Evolutionary conservation across 202 grass and related monocot species (phyloP).

Genomic region (Carex arenaria): DNA sequence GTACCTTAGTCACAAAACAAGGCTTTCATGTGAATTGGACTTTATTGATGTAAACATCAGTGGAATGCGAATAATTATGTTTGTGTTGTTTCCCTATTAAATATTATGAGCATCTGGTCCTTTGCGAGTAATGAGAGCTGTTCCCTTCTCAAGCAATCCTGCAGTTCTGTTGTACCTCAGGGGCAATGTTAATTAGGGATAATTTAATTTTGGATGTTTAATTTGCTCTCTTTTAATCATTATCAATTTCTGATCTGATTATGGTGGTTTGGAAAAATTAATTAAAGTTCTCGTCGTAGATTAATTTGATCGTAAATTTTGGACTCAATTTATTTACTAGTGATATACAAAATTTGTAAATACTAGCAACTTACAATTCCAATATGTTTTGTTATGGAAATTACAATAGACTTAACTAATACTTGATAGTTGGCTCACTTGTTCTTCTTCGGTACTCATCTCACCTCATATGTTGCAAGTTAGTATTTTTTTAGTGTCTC

Average conservation of each 20-base stretch:
- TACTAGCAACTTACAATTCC: too few species aligned
- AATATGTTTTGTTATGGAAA: too few species aligned
- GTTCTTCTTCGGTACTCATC: too few species aligned
- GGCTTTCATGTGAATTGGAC: neutral
- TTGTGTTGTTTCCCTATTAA: neutral
- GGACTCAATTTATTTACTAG: neutral
- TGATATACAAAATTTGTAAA: too few species aligned
- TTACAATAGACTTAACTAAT: too few species aligned
- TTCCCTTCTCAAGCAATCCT: conserved; percentile 20
- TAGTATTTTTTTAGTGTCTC: too few species aligned
- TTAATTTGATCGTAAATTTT: too few species aligned
- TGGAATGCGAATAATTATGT: conserved; percentile 20
- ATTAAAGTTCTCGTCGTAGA: neutral
- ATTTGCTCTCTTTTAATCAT: neutral
- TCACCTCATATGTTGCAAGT: too few species aligned
- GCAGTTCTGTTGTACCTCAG: conserved; percentile 4
- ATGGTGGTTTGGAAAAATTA: neutral
- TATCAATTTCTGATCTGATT: neutral
- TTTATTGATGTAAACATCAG: conserved; percentile 2
- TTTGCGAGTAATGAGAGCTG: conserved; percentile 19
- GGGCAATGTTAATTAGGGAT: neutral
- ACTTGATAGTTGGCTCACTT: too few species aligned
- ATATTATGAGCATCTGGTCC: neutral
- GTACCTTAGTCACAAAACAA: neutral
- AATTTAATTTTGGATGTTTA: neutral